Base-by-base conservation (phyloP, 2,329 filamentous ascomycete genomes). In the Sclerotinia glacialis region DNA sequence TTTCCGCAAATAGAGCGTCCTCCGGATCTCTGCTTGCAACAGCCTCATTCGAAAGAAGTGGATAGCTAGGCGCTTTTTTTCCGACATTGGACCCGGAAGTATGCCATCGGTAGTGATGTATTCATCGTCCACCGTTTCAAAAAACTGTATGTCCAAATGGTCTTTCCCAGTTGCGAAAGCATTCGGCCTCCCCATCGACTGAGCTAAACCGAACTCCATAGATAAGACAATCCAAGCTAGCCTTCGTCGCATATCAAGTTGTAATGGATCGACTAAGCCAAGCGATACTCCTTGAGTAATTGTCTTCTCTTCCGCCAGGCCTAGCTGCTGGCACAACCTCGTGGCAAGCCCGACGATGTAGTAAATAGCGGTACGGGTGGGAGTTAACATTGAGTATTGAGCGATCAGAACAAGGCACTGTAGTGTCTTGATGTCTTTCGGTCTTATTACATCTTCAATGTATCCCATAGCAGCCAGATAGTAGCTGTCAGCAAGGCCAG, bases 41-140 rank as follows among this genome's bases (percentile, higher is more conserved):
- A 96, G 78, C 65, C 92, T 85, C 92, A 97, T 96, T 75, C 91
- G 94, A 80, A 93, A 93, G 73, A 96, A 95, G 76, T 99, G 94
- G 69, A 97, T 93, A 2, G 92, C 89, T 34, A 96, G 88, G 73
- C 91, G 86, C 77, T 99, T 99, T 75, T 91, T 92, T 71, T 93
- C 83, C 47, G 91, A 92, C 1, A 86, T 83, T 6, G 89, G 89
- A 0, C 89, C 90, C 0, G 88, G 84, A 28, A 87, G 80, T 66
- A 97, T 89, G 3, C 92, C 93, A 44, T 89, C 82, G 2, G 86
- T 82, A 1, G 89, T 93, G 72, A 99, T 97, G 77, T 89, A 89
- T 61, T 88, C 83, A 78, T 99, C 95, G 72, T 92, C 89, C 47
- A 92, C 89, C 2, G 89, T 83, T 70, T 92, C 86, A 74, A 96